A percentile compares a stretch with the other conserved stretches of the same genome.
phyloP scores from a whole-genome alignment of 352 stramenopile species.

The Peronospora tabacina region DNA sequence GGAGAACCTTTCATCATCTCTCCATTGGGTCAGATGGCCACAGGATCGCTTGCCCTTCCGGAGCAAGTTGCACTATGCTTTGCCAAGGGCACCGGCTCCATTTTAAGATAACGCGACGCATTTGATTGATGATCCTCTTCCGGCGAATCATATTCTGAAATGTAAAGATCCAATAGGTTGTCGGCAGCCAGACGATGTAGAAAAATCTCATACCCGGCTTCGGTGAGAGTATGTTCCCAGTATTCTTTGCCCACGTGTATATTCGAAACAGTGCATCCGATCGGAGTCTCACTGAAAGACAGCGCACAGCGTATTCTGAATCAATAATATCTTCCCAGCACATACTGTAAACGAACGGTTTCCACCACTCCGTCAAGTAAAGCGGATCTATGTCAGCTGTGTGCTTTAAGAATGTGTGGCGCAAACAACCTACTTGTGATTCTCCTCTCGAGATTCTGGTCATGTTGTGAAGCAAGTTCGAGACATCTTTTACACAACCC shows the following conservation, averaged over 20 bases:
- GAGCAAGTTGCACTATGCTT: too few species aligned
- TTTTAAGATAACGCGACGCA: too few species aligned
- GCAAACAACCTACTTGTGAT: background rate
- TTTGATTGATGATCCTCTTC: background rate
- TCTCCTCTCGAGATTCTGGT: background rate
- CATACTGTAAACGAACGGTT: too few species aligned
- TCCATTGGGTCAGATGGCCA: too few species aligned
- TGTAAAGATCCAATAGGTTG: conserved; percentile 8
- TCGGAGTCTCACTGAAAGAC: conserved; percentile 2
- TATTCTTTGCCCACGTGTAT: background rate
- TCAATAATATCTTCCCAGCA: conserved; percentile 5
- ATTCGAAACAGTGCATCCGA: background rate
- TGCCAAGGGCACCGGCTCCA: too few species aligned
- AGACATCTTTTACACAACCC: background rate
- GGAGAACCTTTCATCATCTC: background rate
- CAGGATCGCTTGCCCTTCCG: too few species aligned
- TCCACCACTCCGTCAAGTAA: background rate
- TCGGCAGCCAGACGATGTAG: conserved; percentile 9
- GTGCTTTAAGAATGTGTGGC: background rate
- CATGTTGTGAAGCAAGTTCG: background rate
- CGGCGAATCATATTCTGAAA: conserved; percentile 9
- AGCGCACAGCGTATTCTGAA: conserved; percentile 11
- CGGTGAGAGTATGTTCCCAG: conserved; percentile 10
- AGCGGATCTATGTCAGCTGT: background rate
- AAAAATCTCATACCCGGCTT: conserved; percentile 11